Evolutionary conservation across 2,329 filamentous ascomycete genomes (phyloP), one percentile per base, ranked within the genome.

Genomic region (Thelonectria blattea): DNA sequence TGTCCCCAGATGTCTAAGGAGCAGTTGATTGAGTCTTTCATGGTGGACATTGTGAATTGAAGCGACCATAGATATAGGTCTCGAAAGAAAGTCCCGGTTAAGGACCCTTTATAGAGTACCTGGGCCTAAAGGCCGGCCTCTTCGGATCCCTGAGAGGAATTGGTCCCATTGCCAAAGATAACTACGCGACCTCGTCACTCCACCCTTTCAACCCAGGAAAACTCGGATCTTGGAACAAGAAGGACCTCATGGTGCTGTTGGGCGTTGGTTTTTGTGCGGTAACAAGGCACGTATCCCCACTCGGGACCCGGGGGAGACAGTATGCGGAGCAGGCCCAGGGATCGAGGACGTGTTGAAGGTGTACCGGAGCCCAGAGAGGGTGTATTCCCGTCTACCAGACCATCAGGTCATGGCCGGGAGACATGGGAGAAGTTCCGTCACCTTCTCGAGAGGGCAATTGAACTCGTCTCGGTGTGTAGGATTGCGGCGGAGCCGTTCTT

Each of bases 1-100:
- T 91, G 66, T n/a, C 66, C 71, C 60, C 68, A 72, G 48, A 69
- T 55, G 14, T 57, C 46, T 45, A 64, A 65, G 22, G 56, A 43
- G 12, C 67, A 62, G 17, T 58, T 32, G 11, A 39, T 43, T 51
- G 57, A 37, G 5, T 50, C 49, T 50, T 56, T 48, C 67, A 69
- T 69, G 17, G 14, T 15, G 15, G 20, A 2, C 17, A 8, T 20
- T 24, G 6, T 58, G 11, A 18, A 47, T 17, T 22, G 20, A 18
- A 27, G 15, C 6, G 22, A 24, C 22, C 22, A 22, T 39, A 24
- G 15, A 39, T 42, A 41, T 41, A 48, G 24, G 46, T 43, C 39
- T 47, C 46, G 17, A 47, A 20, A 59, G 47, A 14, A 47, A 3
- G 15, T 12, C 17, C 30, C 30, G 11, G 12, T 42, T 15, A 45